Conservation (phyloP, 169 alveolate genomes). For the Plasmodium malariae region DNA sequence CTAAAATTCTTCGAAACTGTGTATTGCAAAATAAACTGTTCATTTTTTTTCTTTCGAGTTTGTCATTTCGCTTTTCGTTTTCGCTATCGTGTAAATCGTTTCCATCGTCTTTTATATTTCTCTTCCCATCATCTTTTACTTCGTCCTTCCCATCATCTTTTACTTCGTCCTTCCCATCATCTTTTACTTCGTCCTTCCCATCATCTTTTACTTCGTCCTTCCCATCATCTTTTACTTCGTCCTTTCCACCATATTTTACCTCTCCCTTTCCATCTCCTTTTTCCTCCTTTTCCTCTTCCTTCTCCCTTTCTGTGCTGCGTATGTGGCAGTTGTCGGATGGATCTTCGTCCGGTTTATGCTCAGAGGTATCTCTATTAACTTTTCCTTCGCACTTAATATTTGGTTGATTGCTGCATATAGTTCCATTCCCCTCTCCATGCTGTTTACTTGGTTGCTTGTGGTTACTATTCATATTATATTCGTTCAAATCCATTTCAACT, state of each 20-base stretch:
- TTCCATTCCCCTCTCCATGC: neutral
- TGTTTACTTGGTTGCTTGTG: neutral
- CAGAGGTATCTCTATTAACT: too few species aligned
- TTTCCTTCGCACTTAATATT: too few species aligned
- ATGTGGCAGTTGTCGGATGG: neutral
- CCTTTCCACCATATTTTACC: too few species aligned
- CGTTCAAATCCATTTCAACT: too few species aligned
- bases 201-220: too few species aligned
- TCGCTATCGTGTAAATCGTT: neutral
- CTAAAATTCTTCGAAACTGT: slow-evolving; percentile 27
- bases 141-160: neutral
- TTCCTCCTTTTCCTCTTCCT: neutral
- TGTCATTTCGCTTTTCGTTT: neutral
- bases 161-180: neutral
- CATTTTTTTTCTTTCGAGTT: neutral
- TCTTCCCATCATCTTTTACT: neutral
- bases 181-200: neutral
- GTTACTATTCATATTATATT: neutral
- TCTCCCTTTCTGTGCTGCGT: neutral
- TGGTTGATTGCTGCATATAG: too few species aligned
- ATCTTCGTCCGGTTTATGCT: too few species aligned
- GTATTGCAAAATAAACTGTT: slow-evolving; percentile 11
- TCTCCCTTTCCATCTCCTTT: too few species aligned
- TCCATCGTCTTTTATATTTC: neutral
- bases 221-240: too few species aligned